Evolutionary conservation across 441 rosid genomes (phyloP).

Genomic region (Gossypium laxum): DNA sequence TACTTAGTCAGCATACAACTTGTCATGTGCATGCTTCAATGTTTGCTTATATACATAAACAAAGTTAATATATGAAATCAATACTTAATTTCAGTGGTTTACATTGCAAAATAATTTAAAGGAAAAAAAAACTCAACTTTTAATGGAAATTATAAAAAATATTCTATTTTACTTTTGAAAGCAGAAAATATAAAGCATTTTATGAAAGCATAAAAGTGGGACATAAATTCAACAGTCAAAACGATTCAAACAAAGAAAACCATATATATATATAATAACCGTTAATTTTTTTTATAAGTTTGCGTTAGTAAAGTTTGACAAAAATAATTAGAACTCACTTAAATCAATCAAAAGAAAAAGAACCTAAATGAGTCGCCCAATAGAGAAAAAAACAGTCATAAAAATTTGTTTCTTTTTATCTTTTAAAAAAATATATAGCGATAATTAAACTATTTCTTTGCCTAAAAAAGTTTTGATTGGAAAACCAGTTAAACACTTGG

Average conservation of each 20-base stretch:
- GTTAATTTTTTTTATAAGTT: not conserved
- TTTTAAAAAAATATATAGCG: too few species aligned
- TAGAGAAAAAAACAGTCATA: not conserved
- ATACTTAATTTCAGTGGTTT: too few species aligned
- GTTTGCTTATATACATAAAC: too few species aligned
- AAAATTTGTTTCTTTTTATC: too few species aligned
- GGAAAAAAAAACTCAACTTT: too few species aligned
- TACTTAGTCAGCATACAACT: too few species aligned
- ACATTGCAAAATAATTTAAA: too few species aligned
- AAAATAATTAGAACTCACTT: not conserved
- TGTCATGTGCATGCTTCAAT: too few species aligned
- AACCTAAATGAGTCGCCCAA: constrained; percentile 9
- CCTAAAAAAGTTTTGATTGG: not conserved
- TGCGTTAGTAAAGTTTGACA: not conserved
- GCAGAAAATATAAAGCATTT: not conserved
- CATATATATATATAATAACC: constrained; percentile 3
- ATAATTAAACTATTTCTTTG: not conserved
- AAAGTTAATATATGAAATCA: too few species aligned
- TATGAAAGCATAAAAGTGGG: constrained; percentile 16
- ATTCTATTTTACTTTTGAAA: too few species aligned
- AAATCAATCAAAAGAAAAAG: constrained; percentile 7
- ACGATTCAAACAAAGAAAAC: constrained; percentile 14
- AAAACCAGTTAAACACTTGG: not conserved
- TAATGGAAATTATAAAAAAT: too few species aligned
- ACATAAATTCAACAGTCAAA: constrained; percentile 24